Base-by-base conservation (phyloP, 129 eudicot species). In the Artemisia tridentata region DNA sequence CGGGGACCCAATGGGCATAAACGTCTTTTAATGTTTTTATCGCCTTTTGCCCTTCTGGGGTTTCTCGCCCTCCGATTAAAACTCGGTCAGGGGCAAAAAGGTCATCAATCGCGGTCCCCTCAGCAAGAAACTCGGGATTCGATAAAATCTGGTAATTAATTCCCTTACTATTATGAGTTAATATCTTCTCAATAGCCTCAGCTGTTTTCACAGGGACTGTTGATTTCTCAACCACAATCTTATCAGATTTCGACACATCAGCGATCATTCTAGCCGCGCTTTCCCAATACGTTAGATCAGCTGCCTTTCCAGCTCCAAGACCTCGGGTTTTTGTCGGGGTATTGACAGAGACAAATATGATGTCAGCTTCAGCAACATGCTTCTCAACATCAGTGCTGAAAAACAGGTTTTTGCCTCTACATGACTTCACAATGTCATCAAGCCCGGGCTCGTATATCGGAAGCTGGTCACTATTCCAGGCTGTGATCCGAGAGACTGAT, bases 241-340 rank as follows among this genome's bases (percentile, higher is more conserved):
- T 87, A 77, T 84, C 73, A 9, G 95, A 87, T 63, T 71, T 80
- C 2, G 95, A 80, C 47, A 87, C 95, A 47, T 87, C 89, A 68
- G 95, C 95, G 3, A 87, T 87, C 95, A 87, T 87, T n/a, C 90
- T 64, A 41, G 95, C 95, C 3, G 95, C 87, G 16, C 89, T 84
- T 66, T 87, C 95, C 95, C 89, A 87, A 34, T 87, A 84, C 13
- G 89, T 87, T 41, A 87, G 82, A 59, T 84, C 89, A 3, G 93
- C 93, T 10, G 89, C 93, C 52, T 87, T 87, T 17, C 93, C 93
- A 23, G 93, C 93, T 2, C 93, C 89, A 8, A 87, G 87, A 19
- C 95, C 95, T 15, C 73, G 80, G 25, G 89, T 87, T 62, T 87
- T 87, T 16, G 89, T 87, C 12, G 95, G 95, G 0, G 95, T 87